Percentiles rank a stretch among this genome's conserved stretches.
These are phyloP conservation scores for Chara braunii DNA, from an alignment of 139 green algal genomes.

Conservation along the genomic window DNA sequence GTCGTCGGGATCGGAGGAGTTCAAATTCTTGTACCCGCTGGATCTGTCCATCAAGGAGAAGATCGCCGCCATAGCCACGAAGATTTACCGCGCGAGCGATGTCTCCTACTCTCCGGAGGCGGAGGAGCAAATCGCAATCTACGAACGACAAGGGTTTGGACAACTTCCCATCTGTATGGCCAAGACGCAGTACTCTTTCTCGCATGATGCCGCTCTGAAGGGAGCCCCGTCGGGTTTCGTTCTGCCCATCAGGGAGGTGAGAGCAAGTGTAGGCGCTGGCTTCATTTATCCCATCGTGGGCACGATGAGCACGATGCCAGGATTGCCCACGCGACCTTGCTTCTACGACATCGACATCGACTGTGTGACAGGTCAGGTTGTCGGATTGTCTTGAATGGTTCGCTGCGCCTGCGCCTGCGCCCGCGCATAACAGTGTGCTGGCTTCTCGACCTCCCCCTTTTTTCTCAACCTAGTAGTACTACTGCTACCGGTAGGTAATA, in stretches of 20 bases:
- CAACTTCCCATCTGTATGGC: constrained; percentile 97
- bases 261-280: constrained; percentile 76
- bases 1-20: too few relatives aligned
- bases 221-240: constrained; percentile 68
- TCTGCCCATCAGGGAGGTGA: constrained; percentile 81
- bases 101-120: constrained; percentile 75
- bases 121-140: constrained; percentile 60
- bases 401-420: too few relatives aligned
- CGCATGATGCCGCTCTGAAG: constrained; percentile 67
- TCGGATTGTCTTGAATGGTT: constrained; percentile 41
- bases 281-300: constrained; percentile 89
- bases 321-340: constrained; percentile 43
- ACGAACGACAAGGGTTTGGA: constrained; percentile 74
- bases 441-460: too few relatives aligned
- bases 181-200: constrained; percentile 98
- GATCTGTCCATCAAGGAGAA: constrained; percentile 82
- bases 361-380: constrained; percentile 8
- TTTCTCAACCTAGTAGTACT: too few relatives aligned
- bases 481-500: too few relatives aligned
- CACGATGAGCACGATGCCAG: constrained; percentile 85
- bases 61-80: constrained; percentile 80
- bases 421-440: too few relatives aligned
- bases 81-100: constrained; percentile 74
- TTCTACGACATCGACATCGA: constrained; percentile 45
- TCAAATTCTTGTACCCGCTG: constrained; percentile 81